phyloP scores from a whole-genome alignment of 1,284 basidiomycete species.

The Ustilago bromivora region DNA sequence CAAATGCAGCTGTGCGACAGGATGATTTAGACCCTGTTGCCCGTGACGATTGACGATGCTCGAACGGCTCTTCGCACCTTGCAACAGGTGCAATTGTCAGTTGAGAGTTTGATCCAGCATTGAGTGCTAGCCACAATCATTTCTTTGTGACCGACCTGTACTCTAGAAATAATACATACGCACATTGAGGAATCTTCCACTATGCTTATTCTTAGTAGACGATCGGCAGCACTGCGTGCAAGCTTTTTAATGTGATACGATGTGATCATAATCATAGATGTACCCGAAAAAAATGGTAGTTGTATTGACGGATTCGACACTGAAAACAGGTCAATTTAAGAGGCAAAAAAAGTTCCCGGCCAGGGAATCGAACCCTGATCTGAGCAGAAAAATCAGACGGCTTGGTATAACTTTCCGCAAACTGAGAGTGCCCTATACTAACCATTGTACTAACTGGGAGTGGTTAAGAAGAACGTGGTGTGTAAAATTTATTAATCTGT shows the following conservation, averaged over 20 bases:
- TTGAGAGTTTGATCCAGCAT: background rate
- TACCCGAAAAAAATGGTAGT: background rate
- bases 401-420: background rate
- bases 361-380: constrained; percentile 57
- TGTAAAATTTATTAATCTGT: too few relatives aligned
- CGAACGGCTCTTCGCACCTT: background rate
- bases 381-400: constrained; percentile 21
- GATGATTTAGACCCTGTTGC: constrained; percentile 41
- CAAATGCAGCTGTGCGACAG: constrained; percentile 42
- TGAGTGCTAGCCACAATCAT: background rate
- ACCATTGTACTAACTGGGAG: constrained; percentile 1
- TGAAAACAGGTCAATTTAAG: background rate
- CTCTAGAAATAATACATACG: background rate
- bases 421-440: constrained; percentile 2
- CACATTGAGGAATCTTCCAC: background rate
- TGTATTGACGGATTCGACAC: background rate
- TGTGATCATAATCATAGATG: too few relatives aligned
- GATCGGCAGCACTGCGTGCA: too few relatives aligned
- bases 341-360: constrained; percentile 38
- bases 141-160: background rate
- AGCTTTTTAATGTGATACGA: too few relatives aligned
- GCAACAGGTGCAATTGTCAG: background rate
- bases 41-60: constrained; percentile 38
- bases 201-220: background rate
- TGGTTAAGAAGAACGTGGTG: background rate